Conservation (phyloP, 305 asterid genomes). For the Solanum chacoense region DNA sequence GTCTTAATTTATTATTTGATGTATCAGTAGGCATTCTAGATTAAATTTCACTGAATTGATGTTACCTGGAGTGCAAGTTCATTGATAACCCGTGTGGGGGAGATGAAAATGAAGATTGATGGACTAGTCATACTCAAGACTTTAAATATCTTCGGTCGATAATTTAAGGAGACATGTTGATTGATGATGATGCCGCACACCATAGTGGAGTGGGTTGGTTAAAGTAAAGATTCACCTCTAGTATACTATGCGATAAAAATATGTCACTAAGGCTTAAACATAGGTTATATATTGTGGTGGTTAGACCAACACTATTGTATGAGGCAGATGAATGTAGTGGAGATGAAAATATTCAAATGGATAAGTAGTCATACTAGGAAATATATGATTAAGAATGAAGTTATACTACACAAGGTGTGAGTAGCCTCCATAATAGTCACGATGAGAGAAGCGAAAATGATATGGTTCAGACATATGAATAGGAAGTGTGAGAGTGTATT, state of each 20-base stretch:
- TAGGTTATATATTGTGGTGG: neutral
- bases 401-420: neutral
- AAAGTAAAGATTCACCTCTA: neutral
- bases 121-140: neutral
- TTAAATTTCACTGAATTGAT: neutral
- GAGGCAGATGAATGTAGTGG: neutral
- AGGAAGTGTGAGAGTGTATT: neutral
- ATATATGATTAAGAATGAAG: neutral
- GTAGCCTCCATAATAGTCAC: neutral
- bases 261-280: neutral
- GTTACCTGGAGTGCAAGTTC: neutral
- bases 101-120: neutral
- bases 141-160: neutral
- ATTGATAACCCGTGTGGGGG: fast-evolving
- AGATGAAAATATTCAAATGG: neutral
- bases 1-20: neutral
- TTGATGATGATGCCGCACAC: neutral
- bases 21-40: neutral
- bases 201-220: neutral
- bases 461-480: neutral
- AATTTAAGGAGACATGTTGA: neutral
- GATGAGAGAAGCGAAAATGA: neutral
- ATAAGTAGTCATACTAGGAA: neutral
- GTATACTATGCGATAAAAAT: neutral
- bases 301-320: neutral